Evolutionary conservation across 2,329 filamentous ascomycete genomes (phyloP), one percentile per base, ranked within the genome.

Genomic region (Shiraia bambusicola): DNA sequence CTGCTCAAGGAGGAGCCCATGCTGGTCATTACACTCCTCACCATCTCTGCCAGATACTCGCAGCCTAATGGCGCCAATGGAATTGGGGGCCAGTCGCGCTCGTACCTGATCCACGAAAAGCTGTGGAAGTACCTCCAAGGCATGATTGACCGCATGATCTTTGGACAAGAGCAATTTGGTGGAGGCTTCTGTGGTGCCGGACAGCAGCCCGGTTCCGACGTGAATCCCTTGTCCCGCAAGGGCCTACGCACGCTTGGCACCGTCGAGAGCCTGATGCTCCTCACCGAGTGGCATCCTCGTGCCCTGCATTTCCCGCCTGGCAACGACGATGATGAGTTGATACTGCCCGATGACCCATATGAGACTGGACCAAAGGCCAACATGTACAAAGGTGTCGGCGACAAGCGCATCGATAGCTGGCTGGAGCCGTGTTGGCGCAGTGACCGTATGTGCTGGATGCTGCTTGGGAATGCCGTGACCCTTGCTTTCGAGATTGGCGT

Each of bases 381-480:
- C 10, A 56, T 63, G 35, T 58, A 64, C 28, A 79, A 78, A 22
- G 81, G 82, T n/a, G 79, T 89, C 14, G 88, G 89, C 31, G 89
- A 88, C 8, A 85, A 87, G 65, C 78, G 90, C 19, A 93, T 96
- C 50, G 90, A 95, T 63, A 92, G 89, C 65, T 97, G 93, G 89
- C 81, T 97, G 3, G 93, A 98, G 67, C 93, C 93, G 2, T 92
- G 89, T 7, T 96, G 92, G 89, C 80, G 92, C 56, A 76, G 73
- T 45, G 92, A 96, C 61, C 86, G 90, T 40, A 95, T 96, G 88
- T 95, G 88, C 63, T 96, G 92, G 92, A 96, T 96, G 89, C 75
- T 97, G 11, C 78, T 97, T 22, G 94, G 89, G 61, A 94, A 90
- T 27, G 90, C 89, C 11, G 87, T 92, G 74, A 87, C 90, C 1